Conservation (phyloP, 2,329 filamentous ascomycete species). For the Elsinoe necatrix region DNA sequence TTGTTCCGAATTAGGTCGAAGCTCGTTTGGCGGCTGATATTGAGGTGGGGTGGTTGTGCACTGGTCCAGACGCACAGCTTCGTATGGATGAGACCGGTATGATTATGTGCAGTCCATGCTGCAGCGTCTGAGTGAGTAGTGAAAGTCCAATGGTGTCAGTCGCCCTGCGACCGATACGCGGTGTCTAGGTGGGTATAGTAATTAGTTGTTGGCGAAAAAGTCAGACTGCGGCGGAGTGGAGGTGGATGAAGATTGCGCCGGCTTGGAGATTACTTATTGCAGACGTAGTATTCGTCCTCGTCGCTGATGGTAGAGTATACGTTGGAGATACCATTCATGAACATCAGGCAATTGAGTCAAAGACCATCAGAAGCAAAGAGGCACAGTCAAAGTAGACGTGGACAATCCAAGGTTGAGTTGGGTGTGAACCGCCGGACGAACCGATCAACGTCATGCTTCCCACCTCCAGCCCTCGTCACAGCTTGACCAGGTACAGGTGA, state of each 20-base stretch:
- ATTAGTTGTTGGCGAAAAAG: not conserved
- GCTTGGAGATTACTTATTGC: not conserved
- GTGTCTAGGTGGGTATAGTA: not conserved
- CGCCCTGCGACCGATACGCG: not conserved
- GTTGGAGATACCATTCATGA: not conserved
- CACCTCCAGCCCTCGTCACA: not conserved
- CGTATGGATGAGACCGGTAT: not conserved
- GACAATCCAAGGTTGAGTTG: not conserved
- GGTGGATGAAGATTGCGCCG: constrained; percentile 6
- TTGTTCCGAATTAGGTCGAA: not conserved
- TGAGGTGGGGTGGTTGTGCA: not conserved
- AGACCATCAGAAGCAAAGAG: not conserved
- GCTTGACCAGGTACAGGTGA: not conserved
- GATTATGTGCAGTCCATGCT: not conserved
- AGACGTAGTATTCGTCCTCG: not conserved
- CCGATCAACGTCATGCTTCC: constrained; percentile 2
- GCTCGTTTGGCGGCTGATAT: constrained; percentile 8
- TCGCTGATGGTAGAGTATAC: not conserved
- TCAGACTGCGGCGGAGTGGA: not conserved
- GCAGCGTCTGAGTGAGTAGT: not conserved
- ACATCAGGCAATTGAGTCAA: not conserved
- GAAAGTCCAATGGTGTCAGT: not conserved
- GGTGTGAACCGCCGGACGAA: not conserved
- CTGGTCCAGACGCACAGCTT: not conserved
- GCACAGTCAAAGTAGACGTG: not conserved